Percentiles rank a stretch among this genome's conserved stretches.
Evolutionary conservation across 495 filamentous ascomycete genomes (phyloP).

Genomic region (Daldinia decipiens): DNA sequence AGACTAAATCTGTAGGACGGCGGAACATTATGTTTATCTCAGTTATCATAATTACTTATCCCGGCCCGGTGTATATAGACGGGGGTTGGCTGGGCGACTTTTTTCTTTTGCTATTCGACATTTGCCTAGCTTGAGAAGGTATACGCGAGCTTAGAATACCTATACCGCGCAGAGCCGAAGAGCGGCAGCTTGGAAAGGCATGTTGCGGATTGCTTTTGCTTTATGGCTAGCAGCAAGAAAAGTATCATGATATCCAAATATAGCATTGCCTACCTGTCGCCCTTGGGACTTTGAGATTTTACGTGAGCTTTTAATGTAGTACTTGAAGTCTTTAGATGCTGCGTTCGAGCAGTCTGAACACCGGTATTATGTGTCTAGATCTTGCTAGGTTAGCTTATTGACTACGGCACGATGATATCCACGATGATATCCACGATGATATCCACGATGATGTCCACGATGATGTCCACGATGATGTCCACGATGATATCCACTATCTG

Average conservation of each 20-base stretch:
- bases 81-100: slow-evolving; percentile 13
- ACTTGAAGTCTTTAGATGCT: neutral
- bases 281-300: neutral
- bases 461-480: too few relatives aligned
- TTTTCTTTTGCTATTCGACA: slow-evolving; percentile 36
- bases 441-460: too few relatives aligned
- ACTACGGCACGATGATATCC: neutral
- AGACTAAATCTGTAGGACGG: slow-evolving; percentile 22
- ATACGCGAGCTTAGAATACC: slow-evolving; percentile 20
- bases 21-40: slow-evolving; percentile 37
- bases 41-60: slow-evolving; percentile 40
- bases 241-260: slow-evolving; percentile 41
- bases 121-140: slow-evolving; percentile 17
- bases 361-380: neutral
- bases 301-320: neutral
- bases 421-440: too few relatives aligned
- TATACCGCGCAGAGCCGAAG: neutral
- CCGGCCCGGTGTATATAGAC: slow-evolving; percentile 29
- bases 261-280: slow-evolving; percentile 20
- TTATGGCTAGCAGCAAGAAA: slow-evolving; percentile 25
- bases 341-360: too few relatives aligned
- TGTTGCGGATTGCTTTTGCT: slow-evolving; percentile 23
- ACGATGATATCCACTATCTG: neutral
- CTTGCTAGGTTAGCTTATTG: neutral
- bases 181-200: slow-evolving; percentile 35